Percentiles rank a stretch among this genome's conserved stretches.
These are phyloP conservation scores for Flaveria trinervia DNA, from an alignment of 129 eudicot species.

Conservation along the genomic window DNA sequence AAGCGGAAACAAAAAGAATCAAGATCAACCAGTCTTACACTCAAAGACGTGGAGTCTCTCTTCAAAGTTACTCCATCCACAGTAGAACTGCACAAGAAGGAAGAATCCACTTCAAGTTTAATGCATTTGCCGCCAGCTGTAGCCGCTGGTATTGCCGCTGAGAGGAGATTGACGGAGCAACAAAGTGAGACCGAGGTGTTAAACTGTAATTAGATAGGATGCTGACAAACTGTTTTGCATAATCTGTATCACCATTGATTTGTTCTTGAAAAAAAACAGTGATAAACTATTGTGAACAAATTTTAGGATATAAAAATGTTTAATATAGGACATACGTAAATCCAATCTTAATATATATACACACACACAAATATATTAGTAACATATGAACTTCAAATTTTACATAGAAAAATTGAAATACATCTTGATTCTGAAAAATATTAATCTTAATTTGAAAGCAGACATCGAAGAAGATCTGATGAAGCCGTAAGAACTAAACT, in stretches of 20 bases:
- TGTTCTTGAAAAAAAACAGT: background rate
- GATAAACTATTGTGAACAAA: background rate
- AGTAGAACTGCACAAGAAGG: constrained; percentile 18
- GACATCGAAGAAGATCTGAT: too few species aligned
- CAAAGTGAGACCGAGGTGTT: constrained; percentile 19
- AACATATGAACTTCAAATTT: too few species aligned
- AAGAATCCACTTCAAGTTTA: constrained; percentile 45
- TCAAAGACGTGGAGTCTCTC: constrained; percentile 81
- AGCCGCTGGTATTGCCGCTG: constrained; percentile 85
- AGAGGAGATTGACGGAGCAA: constrained; percentile 61
- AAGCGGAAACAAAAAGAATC: constrained; percentile 85
- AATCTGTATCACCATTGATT: background rate
- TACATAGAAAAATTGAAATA: too few species aligned
- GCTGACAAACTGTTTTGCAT: background rate
- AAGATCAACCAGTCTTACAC: constrained; percentile 82
- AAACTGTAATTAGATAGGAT: background rate
- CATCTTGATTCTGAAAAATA: too few species aligned
- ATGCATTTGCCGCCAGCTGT: constrained; percentile 77
- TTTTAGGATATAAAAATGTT: constrained; percentile 4
- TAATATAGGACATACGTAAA: background rate
- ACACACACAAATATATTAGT: too few species aligned
- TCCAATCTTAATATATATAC: too few species aligned
- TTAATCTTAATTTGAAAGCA: too few species aligned
- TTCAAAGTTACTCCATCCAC: constrained; percentile 59
- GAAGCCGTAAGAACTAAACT: too few species aligned